These are phyloP conservation scores for Aspergillus mulundensis DNA, from an alignment of 495 filamentous ascomycete genomes.

Conservation along the genomic window DNA sequence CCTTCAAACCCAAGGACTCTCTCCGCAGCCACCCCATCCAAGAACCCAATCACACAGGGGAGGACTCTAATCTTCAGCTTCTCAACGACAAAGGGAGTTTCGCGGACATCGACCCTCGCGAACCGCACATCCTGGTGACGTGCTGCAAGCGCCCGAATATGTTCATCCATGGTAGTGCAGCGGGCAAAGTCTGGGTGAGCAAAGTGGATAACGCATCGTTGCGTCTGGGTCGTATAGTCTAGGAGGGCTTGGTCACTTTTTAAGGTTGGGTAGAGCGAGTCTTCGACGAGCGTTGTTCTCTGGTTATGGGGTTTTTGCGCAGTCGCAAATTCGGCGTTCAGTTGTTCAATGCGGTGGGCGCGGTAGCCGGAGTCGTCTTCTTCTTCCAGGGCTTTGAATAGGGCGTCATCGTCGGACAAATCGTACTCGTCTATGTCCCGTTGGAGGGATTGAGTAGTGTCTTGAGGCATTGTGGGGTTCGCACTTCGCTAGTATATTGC, in stretches of 20 bases:
- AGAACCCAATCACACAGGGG: slow-evolving; percentile 72
- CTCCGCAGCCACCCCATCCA: slow-evolving; percentile 63
- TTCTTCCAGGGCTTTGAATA: slow-evolving; percentile 65
- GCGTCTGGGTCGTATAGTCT: slow-evolving; percentile 62
- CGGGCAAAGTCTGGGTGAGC: slow-evolving; percentile 70
- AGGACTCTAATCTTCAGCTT: slow-evolving; percentile 66
- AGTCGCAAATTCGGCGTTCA: slow-evolving; percentile 56
- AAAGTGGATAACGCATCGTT: slow-evolving; percentile 70
- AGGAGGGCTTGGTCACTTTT: slow-evolving; percentile 63
- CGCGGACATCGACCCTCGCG: slow-evolving; percentile 64
- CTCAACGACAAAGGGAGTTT: slow-evolving; percentile 68
- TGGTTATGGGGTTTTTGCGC: background rate
- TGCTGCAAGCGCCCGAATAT: slow-evolving; percentile 56
- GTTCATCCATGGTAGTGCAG: slow-evolving; percentile 65
- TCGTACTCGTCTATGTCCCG: background rate
- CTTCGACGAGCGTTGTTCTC: slow-evolving; percentile 25
- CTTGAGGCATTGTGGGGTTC: background rate
- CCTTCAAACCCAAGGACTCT: slow-evolving; percentile 74
- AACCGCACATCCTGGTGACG: slow-evolving; percentile 68
- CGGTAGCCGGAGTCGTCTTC: slow-evolving; percentile 63
- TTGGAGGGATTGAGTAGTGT: background rate
- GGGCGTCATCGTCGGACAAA: slow-evolving; percentile 52
- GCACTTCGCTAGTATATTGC: background rate
- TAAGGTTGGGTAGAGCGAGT: slow-evolving; percentile 54
- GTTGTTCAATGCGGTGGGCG: slow-evolving; percentile 65